phyloP scores from a whole-genome alignment of 768 basidiomycete genomes.

The Amanita molliuscula region DNA sequence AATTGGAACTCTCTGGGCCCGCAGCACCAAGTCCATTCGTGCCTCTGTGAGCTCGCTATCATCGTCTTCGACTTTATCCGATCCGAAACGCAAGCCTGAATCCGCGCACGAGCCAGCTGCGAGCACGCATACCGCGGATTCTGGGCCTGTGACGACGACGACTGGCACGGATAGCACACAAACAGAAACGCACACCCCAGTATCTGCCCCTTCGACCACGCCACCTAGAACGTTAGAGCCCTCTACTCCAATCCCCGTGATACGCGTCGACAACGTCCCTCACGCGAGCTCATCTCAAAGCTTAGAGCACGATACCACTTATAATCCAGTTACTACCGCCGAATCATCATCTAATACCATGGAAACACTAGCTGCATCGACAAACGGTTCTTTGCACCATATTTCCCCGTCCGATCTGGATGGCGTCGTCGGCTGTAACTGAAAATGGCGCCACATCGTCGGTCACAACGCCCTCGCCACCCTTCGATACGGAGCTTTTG shows the following conservation, averaged over 20 bases:
- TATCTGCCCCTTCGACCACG: background rate
- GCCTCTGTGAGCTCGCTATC: background rate
- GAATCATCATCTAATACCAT: background rate
- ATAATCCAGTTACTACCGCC: background rate
- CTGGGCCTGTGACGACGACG: no score
- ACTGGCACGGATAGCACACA: background rate
- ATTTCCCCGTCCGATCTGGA: background rate
- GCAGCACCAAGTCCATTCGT: background rate
- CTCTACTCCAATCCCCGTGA: background rate
- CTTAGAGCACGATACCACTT: background rate
- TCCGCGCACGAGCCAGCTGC: background rate
- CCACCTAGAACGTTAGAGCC: background rate
- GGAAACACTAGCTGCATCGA: background rate
- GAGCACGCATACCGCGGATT: background rate
- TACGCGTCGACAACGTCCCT: background rate
- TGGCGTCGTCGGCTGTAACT: background rate
- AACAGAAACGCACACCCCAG: no score
- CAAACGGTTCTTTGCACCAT: constrained; percentile 2
- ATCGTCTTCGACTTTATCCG: background rate
- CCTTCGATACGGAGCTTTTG: constrained; percentile 65
- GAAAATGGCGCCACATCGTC: constrained; percentile 2
- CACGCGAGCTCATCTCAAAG: background rate
- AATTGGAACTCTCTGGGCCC: background rate
- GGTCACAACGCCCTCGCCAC: constrained; percentile 7
- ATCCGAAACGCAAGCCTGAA: background rate